A percentile compares a stretch with the other conserved stretches of the same genome.
Evolutionary conservation across 805 yeast species (phyloP).

Genomic region (Wickerhamiella parazyma): DNA sequence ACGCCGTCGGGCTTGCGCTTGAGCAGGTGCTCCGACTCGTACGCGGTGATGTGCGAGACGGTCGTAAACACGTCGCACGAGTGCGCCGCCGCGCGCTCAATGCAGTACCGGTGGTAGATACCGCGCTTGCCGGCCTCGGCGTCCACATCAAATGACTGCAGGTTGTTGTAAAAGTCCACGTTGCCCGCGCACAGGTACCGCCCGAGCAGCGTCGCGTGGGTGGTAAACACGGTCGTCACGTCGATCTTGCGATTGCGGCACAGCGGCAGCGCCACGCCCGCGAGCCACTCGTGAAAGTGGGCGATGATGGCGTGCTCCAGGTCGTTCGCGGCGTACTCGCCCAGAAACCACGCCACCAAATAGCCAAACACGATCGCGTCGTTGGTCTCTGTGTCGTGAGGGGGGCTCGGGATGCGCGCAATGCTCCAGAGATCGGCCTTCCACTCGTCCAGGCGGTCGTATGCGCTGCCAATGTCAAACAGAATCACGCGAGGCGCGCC

Average conservation of each 20-base stretch:
- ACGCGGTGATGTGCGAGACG: constrained; percentile 94
- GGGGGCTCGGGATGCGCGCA: constrained; percentile 90
- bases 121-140: constrained; percentile 98
- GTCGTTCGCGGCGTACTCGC: constrained; percentile 79
- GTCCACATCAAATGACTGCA: constrained; percentile 83
- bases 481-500: constrained; percentile 91
- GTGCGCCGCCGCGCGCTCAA: constrained; percentile 93
- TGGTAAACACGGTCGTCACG: constrained; percentile 88
- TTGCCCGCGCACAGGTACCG: constrained; percentile 94
- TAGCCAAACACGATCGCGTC: constrained; percentile 90
- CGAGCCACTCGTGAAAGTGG: constrained; percentile 97
- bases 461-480: constrained; percentile 73
- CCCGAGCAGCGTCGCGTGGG: constrained; percentile 93
- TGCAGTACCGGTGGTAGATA: constrained; percentile 90
- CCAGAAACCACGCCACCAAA: constrained; percentile 91
- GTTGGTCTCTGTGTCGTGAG: constrained; percentile 73
- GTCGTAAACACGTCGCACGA: constrained; percentile 95
- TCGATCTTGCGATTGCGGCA: constrained; percentile 86
- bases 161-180: constrained; percentile 87
- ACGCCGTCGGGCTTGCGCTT: constrained; percentile 97
- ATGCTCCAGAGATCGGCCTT: constrained; percentile 81
- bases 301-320: constrained; percentile 78
- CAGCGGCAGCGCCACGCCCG: constrained; percentile 88
- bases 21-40: constrained; percentile 80
- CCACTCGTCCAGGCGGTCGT: constrained; percentile 71